These are phyloP conservation scores for Neurospora discreta DNA, from an alignment of 495 filamentous ascomycete species.

Conservation along the genomic window DNA sequence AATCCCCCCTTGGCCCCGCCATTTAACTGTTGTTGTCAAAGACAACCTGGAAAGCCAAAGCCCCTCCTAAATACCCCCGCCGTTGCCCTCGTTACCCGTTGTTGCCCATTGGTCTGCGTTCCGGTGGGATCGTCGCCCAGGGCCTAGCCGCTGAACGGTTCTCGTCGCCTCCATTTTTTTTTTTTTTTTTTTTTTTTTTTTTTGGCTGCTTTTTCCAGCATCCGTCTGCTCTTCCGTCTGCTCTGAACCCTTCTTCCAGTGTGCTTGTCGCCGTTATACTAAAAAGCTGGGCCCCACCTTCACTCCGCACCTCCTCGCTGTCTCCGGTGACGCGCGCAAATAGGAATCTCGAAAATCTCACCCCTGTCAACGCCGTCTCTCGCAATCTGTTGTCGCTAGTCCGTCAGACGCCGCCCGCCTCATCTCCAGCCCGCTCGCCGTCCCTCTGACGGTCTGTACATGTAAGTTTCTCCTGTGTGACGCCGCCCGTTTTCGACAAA, in stretches of 20 bases:
- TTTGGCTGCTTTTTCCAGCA: neutral
- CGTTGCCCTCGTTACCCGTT: neutral
- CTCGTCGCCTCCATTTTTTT: neutral
- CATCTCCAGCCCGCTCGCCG: neutral
- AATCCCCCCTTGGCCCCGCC: neutral
- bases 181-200: too few species aligned
- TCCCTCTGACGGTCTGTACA: neutral
- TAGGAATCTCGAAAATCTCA: constrained; percentile 9
- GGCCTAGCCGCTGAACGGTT: neutral
- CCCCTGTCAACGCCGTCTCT: constrained; percentile 7
- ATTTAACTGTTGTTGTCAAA: neutral
- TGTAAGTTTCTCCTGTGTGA: neutral
- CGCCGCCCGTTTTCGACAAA: neutral
- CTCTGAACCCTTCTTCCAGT: neutral
- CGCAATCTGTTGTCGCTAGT: constrained; percentile 3
- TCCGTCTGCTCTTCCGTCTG: neutral
- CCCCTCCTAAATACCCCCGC: neutral
- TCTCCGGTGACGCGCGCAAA: constrained; percentile 15
- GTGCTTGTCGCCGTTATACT: constrained; percentile 1
- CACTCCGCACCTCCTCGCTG: constrained; percentile 2
- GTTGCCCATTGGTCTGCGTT: neutral
- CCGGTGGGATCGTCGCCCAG: neutral
- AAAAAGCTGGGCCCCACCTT: constrained; percentile 3
- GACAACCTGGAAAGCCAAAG: neutral
- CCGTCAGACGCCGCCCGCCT: constrained; percentile 4